These are phyloP conservation scores for Brassica carinata DNA, from an alignment of 345 rosid genomes.

Conservation along the genomic window DNA sequence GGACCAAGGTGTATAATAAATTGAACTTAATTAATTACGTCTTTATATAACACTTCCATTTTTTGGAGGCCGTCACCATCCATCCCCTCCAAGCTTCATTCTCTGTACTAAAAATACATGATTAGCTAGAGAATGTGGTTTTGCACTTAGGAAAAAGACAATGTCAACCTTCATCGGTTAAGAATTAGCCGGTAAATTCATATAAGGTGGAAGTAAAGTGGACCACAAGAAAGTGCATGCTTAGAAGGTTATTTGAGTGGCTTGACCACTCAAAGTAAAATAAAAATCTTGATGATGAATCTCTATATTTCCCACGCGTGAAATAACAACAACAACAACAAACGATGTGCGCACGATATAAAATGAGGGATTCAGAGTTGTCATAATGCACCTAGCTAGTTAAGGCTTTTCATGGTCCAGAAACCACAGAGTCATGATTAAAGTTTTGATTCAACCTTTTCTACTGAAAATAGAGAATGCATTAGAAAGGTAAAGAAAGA, in stretches of 20 bases:
- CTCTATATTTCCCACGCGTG: slow-evolving; percentile 7
- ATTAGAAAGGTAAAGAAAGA: neutral
- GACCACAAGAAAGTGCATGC: slow-evolving; percentile 32
- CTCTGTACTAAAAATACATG: neutral
- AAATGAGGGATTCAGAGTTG: slow-evolving; percentile 5
- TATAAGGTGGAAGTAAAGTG: slow-evolving; percentile 20
- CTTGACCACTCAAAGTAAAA: slow-evolving; percentile 3
- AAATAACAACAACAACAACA: slow-evolving; percentile 7
- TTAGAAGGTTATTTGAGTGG: slow-evolving; percentile 21
- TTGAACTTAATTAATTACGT: neutral
- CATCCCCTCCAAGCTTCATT: neutral
- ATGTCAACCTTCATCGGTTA: neutral
- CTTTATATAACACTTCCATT: neutral
- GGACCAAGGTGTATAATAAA: slow-evolving; percentile 5
- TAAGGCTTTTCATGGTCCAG: slow-evolving; percentile 8
- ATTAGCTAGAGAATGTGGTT: slow-evolving; percentile 11
- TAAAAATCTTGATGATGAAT: slow-evolving; percentile 11
- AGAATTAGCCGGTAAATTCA: neutral
- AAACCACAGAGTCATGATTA: neutral
- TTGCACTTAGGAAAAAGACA: slow-evolving; percentile 1
- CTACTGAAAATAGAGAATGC: neutral
- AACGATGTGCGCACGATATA: slow-evolving; percentile 24
- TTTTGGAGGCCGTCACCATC: slow-evolving; percentile 17
- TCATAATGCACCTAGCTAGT: slow-evolving; percentile 21
- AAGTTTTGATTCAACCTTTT: neutral